phyloP scores from a whole-genome alignment of 2,329 filamentous ascomycete species.

The Alternaria sp. region DNA sequence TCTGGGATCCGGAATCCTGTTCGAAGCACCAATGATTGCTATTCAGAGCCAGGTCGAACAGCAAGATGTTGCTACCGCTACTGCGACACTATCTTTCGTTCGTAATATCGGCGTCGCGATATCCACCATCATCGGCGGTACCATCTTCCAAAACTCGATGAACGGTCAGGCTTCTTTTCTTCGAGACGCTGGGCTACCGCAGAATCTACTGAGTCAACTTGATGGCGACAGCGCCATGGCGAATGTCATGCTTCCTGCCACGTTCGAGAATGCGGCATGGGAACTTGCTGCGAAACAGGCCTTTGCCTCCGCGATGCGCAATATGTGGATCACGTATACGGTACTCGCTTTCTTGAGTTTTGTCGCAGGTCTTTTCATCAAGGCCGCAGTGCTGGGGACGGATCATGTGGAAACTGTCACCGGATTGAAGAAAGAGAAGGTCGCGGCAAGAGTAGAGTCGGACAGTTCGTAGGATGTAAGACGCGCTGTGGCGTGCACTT shows the following conservation, averaged over 20 bases:
- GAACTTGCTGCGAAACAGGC: constrained; percentile 50
- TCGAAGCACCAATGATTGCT: constrained; percentile 62
- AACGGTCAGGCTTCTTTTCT: constrained; percentile 58
- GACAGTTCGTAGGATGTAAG: not conserved
- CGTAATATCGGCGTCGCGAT: constrained; percentile 54
- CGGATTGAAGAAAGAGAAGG: constrained; percentile 47
- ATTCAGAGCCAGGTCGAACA: constrained; percentile 61
- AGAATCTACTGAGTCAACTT: constrained; percentile 56
- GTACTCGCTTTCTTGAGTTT: constrained; percentile 49
- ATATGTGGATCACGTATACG: constrained; percentile 58
- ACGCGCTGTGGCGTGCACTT: not conserved
- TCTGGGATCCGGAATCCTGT: constrained; percentile 59
- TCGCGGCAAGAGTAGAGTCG: not conserved
- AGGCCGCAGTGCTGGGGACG: constrained; percentile 47
- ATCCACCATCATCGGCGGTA: constrained; percentile 58
- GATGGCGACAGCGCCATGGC: constrained; percentile 66
- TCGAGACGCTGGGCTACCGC: constrained; percentile 56
- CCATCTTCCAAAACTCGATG: constrained; percentile 66
- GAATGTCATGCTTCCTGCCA: constrained; percentile 62
- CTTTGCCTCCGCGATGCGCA: constrained; percentile 52
- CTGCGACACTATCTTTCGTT: constrained; percentile 58
- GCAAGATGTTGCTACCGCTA: constrained; percentile 59
- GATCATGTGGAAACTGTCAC: constrained; percentile 57
- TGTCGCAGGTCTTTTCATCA: constrained; percentile 48
- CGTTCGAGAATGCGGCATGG: constrained; percentile 55